Percentiles rank a stretch among this genome's conserved stretches.
phyloP scores from a whole-genome alignment of 2,329 filamentous ascomycete species.

The Purpureocillium lavendulum region DNA sequence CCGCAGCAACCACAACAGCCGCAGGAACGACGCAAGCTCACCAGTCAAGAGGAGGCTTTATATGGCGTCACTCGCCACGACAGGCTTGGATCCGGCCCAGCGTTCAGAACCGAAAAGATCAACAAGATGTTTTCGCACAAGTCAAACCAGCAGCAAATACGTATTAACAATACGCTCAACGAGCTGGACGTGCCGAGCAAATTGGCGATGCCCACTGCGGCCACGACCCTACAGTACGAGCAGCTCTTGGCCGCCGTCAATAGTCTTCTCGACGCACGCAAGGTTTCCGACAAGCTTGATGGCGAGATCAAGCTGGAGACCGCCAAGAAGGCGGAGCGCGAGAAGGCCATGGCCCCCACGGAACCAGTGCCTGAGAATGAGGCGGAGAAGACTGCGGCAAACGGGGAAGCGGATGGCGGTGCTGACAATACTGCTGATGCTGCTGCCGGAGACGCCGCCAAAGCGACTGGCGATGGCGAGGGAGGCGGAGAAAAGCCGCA shows the following conservation, averaged over 20 bases:
- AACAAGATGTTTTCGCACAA: slow-evolving; percentile 73
- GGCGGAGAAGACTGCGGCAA: slow-evolving; percentile 3
- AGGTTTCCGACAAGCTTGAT: slow-evolving; percentile 68
- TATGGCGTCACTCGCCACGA: slow-evolving; percentile 86
- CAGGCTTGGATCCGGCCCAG: slow-evolving; percentile 74
- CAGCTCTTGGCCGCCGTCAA: slow-evolving; percentile 59
- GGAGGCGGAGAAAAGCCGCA: slow-evolving; percentile 6
- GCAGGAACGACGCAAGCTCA: slow-evolving; percentile 60
- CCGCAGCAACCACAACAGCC: slow-evolving; percentile 22
- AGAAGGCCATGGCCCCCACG: slow-evolving; percentile 23
- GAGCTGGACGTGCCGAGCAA: slow-evolving; percentile 64
- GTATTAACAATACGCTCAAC: slow-evolving; percentile 63
- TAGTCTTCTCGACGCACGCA: slow-evolving; percentile 62
- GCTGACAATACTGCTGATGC: slow-evolving; percentile 7
- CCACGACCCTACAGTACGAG: slow-evolving; percentile 65
- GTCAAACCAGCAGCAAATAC: slow-evolving; percentile 64
- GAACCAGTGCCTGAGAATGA: slow-evolving; percentile 9
- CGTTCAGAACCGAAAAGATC: slow-evolving; percentile 80
- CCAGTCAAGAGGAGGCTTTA: slow-evolving; percentile 63
- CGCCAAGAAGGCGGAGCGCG: slow-evolving; percentile 46
- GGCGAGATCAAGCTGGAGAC: slow-evolving; percentile 57
- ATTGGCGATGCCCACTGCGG: slow-evolving; percentile 66
- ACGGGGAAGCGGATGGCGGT: slow-evolving; percentile 9
- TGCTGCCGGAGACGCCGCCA: slow-evolving; percentile 5
- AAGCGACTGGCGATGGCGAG: background rate